phyloP scores from a whole-genome alignment of 306 rosid genomes.

The Ormosia emarginata region DNA sequence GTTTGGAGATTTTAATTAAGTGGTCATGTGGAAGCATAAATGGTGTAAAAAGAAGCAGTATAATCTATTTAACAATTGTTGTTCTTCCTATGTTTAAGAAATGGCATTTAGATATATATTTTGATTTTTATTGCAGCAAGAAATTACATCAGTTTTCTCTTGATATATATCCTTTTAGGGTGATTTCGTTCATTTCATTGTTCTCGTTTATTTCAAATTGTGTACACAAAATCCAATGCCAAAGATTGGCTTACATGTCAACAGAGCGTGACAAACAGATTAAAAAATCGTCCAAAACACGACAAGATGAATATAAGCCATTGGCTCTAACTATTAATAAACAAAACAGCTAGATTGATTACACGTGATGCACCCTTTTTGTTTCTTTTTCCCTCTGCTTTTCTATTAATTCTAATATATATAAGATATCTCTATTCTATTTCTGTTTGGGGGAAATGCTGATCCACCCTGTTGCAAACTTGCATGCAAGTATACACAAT shows the following conservation, averaged over 20 bases:
- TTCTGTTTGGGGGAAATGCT: neutral
- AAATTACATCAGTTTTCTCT: too few species aligned
- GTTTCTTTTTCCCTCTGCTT: neutral
- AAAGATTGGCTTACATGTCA: neutral
- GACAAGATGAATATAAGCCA: neutral
- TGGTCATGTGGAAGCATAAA: neutral
- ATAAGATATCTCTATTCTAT: neutral
- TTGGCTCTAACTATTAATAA: neutral
- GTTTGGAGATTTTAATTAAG: neutral
- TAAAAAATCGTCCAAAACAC: neutral
- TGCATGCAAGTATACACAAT: neutral
- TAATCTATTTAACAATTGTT: neutral
- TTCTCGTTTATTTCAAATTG: neutral
- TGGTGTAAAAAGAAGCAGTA: neutral
- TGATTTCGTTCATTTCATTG: neutral
- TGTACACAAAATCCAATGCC: neutral
- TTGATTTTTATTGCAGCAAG: too few species aligned
- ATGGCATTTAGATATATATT: too few species aligned
- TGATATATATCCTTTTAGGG: too few species aligned
- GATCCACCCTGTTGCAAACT: neutral
- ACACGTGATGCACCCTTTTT: neutral
- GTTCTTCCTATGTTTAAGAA: too few species aligned
- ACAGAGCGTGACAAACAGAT: neutral
- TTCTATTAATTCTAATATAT: slow-evolving; percentile 10
- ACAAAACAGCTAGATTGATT: neutral